Conservation (phyloP, 495 filamentous ascomycete genomes). For the Amorphotheca resinae region DNA sequence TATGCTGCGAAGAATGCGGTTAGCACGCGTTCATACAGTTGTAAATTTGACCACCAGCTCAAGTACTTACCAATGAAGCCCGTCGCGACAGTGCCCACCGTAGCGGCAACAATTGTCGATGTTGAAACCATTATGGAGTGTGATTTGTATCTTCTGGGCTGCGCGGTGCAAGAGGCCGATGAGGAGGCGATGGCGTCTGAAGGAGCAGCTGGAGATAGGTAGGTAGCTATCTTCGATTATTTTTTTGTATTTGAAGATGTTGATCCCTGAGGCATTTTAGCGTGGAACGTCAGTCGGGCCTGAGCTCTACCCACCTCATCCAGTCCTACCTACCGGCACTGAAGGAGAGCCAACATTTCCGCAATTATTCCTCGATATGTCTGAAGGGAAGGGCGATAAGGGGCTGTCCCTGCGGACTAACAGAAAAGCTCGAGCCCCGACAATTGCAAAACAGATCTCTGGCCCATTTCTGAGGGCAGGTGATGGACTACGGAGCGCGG, state of each 20-base stretch:
- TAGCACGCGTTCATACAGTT: constrained; percentile 8
- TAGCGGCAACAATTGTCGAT: constrained; percentile 59
- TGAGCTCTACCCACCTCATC: no score
- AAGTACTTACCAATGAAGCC: constrained; percentile 53
- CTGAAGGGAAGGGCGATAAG: constrained; percentile 39
- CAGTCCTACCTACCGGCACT: no score
- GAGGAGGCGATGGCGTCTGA: constrained; percentile 2
- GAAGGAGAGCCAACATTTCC: no score
- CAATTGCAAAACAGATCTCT: constrained; percentile 74
- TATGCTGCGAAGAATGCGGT: constrained; percentile 33
- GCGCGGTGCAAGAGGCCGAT: neutral
- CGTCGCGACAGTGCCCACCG: constrained; percentile 59
- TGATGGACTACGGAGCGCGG: constrained; percentile 9
- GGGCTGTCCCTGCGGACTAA: constrained; percentile 84
- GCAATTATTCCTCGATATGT: constrained; percentile 25
- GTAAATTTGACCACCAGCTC: neutral
- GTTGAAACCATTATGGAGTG: constrained; percentile 43
- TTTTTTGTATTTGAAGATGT: neutral
- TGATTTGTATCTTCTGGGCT: constrained; percentile 8
- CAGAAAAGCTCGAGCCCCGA: constrained; percentile 52
- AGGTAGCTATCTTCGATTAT: neutral
- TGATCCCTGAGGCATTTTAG: neutral
- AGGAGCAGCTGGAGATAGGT: neutral
- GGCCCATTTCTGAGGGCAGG: constrained; percentile 40
- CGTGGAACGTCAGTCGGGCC: no score